Conservation (phyloP, 2,329 filamentous ascomycete species). For the Corniculantispora saksenae region DNA sequence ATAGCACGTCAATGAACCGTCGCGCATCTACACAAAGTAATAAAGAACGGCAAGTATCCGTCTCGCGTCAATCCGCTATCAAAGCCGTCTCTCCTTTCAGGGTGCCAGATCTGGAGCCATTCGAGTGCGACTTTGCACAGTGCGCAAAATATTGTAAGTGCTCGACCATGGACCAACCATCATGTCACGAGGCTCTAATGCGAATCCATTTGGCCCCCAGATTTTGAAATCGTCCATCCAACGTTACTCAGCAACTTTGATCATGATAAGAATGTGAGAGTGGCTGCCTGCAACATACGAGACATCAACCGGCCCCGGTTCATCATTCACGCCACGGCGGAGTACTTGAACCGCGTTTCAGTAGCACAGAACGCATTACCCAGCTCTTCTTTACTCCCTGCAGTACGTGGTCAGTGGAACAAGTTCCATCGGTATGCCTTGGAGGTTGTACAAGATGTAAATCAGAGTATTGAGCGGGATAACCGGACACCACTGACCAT, state of each 20-base stretch:
- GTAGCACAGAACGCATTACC: background rate
- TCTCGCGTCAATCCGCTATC: background rate
- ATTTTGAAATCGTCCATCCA: background rate
- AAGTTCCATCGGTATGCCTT: slow-evolving; percentile 8
- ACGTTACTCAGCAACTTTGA: background rate
- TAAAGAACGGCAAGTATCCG: background rate
- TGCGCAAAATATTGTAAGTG: slow-evolving; percentile 7
- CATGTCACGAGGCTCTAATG: too few relatives aligned
- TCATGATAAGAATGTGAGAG: background rate
- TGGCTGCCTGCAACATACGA: background rate
- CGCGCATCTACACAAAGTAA: background rate
- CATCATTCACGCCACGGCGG: slow-evolving; percentile 5
- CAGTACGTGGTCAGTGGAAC: background rate
- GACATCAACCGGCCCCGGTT: slow-evolving; percentile 13
- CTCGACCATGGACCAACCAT: too few relatives aligned
- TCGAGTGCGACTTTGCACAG: slow-evolving; percentile 14
- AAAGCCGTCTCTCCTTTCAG: background rate
- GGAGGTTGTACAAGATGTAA: slow-evolving; percentile 6
- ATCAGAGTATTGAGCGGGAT: background rate
- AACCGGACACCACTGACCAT: background rate
- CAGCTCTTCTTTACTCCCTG: background rate
- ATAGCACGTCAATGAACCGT: background rate
- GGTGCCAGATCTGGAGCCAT: background rate
- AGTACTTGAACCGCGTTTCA: slow-evolving; percentile 10
- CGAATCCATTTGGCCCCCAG: background rate